Evolutionary conservation across 768 basidiomycete genomes (phyloP), one percentile per base, ranked within the genome.

Genomic region (Favolaschia claudopus): DNA sequence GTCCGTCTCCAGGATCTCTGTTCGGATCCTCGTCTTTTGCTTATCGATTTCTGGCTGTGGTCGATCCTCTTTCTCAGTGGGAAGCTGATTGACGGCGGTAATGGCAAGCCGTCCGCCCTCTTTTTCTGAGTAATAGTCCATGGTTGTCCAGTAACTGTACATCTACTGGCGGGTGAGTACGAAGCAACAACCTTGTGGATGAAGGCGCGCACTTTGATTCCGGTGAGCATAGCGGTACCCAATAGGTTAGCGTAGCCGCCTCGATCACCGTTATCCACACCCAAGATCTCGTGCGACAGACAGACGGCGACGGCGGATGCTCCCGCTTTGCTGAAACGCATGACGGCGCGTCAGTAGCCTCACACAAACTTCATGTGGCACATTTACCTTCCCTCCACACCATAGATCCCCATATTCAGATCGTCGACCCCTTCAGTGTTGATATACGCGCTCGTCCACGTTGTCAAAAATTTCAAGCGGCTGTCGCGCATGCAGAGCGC

Each of bases 351-450:
- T 46, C 14, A 46, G 15, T 20, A 14, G 8, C 28, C 8, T 36
- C 34, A 36, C n/a, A 36, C n/a, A 10, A 29, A 13, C 44, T 22
- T 22, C 12, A 29, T 7, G 28, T 8, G 19, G 20, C 6, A 45
- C 28, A 28, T 27, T 28, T 31, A 80, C 81, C 80, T 82, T 55
- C 82, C 82, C 63, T 82, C 81, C 24, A 83, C 67, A 3, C 82
- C 82, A 58, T 80, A 82, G 0, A 76, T 64, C 0, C 82, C 82
- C 25, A 82, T 78, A 45, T 67, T 76, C 49, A n/a, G n/a, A n/a
- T 72, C 74, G 0, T 44, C 71, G 17, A 54, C 60, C 29, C 60
- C 66, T 13, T 59, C 64, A 25, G 66, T 54, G 29, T 62, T 31
- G 31, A 74, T 52, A 49, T 68, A 74, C 22, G 69, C 77, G 43